Base-by-base conservation (phyloP, 2,329 filamentous ascomycete genomes). In the Seiridium unicorne region DNA sequence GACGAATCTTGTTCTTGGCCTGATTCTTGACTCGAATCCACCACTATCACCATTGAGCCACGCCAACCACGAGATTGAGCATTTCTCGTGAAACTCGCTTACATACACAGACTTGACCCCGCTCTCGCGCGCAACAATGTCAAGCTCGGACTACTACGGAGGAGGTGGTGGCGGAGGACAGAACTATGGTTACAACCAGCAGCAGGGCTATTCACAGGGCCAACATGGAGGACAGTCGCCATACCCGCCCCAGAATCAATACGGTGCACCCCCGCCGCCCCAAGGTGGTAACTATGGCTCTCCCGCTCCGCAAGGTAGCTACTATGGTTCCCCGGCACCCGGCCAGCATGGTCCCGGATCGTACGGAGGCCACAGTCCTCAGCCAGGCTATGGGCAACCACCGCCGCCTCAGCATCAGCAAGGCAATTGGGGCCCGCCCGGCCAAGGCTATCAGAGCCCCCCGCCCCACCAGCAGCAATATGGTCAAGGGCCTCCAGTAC, bases 191-290 rank as follows among this genome's bases (percentile, higher is more conserved):
- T 58, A 59, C 42, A 55, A 57, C 44, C 47, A 59, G 42, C 47
- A 31, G 11, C 51, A 56, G 26, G 49, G 49, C 34, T 55, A 57
- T 35, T 55, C 56, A 26, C 40, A 60, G 42, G 35, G 55, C 26
- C 55, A 58, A 35, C 44, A 51, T 32, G 51, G 51, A 9, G 44
- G 46, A 13, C 46, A 48, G 34, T 51, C 60, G 26, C 57, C 60
- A 11, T 57, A 59, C 40, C 60, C 60, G n/a, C 60, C 51, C n/a
- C 60, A 61, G 57, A 61, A 61, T 48, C 60, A 61, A 48, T 61
- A 61, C 38, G 42, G 44, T 18, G 47, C 60, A 34, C 60, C 60
- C 13, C 60, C 56, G 26, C 60, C 51, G 5, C 51, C 35, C 10
- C 60, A 59, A 18, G 51, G 56, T 42, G 49, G 51, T 7, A 9